Evolutionary conservation across 2,329 filamentous ascomycete species (phyloP), one percentile per base, ranked within the genome.

Genomic region (Trichoderma hamatum): DNA sequence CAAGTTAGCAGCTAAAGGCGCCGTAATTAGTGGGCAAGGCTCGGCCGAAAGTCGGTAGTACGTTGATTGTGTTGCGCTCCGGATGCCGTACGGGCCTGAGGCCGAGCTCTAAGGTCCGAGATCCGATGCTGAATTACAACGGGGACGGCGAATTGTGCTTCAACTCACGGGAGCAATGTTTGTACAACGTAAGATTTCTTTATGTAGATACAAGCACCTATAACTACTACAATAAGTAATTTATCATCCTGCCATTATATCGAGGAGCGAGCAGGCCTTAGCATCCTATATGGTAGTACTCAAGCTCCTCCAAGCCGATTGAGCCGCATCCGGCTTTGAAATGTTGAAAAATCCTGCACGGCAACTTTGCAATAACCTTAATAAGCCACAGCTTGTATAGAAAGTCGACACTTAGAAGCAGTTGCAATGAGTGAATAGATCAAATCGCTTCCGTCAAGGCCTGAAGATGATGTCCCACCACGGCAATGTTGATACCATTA

Each of bases 41-140:
- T 59, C 54, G 64, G 54, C 64, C 64, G 54, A 67, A 58, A 39
- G 54, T 65, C 62, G 62, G 62, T 52, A 13, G 13, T 51, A 26
- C 64, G 36, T 49, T 26, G 36, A 49, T 36, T 58, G n/a, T 30
- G 24, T n/a, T 56, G 52, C 26, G 28, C 64, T 51, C 39, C 54
- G 54, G 64, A 51, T n/a, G 49, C 54, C 54, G 64, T 58, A 58
- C 39, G 64, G 62, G 39, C 54, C 34, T 51, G 54, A 46, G 11
- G 36, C 54, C 64, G 54, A 67, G 64, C 36, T 58, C 5, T n/a
- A 58, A 66, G 49, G 14, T 59, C 64, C 64, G 54, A 59, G 52
- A 26, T 43, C 54, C 64, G 64, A 55, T 19, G 34, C 13, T 32
- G 54, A 28, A 32, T 26, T 28, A 9, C 3, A 9, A 10, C 9